Evolutionary conservation across 768 basidiomycete genomes (phyloP), one percentile per base, ranked within the genome.

Genomic region (Psilocybe tampanensis): DNA sequence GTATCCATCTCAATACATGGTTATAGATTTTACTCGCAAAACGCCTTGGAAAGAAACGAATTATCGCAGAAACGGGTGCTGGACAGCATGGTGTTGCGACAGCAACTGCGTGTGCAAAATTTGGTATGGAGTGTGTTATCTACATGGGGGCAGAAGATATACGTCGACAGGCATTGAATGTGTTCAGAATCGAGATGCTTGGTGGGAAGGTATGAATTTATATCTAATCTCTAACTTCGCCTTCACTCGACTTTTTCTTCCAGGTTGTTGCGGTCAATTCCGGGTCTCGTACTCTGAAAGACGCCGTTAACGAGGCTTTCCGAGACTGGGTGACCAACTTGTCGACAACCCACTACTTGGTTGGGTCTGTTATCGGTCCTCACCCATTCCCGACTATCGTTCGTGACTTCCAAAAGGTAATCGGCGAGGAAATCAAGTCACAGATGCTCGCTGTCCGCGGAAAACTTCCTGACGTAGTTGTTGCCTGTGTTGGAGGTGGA

Each of bases 141-240:
- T 99, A 95, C 76, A 99, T 99, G 97, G 97, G 97, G 50, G 86
- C 93, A 22, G 97, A 98, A 72, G 97, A 98, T 69, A 95, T 98
- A 15, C 85, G 94, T 23, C 84, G 97, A 41, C 97, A 99, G 73
- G 94, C 94, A 17, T 72, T 99, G 62, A 99, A 98, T 75, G 96
- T 98, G 21, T 99, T 99, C 84, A 83, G 96, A 47, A 99, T 98
- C 68, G 86, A 89, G 68, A 97, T 99, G 95, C 82, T 98, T 43
- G 97, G 97, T 55, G 97, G 83, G 47, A 95, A 93, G 78, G 91
- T 90, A 56, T 43, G 62, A 43, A 19, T 23, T 32, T 3, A 18
- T 45, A 22, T 48, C 19, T 23, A 21, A 24, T 26, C 26, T 29
- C 22, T 21, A 11, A 19, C 18, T 9, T 13, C 2, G 7, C 18